phyloP scores from a whole-genome alignment of 306 rosid genomes.

The Prunus mira region DNA sequence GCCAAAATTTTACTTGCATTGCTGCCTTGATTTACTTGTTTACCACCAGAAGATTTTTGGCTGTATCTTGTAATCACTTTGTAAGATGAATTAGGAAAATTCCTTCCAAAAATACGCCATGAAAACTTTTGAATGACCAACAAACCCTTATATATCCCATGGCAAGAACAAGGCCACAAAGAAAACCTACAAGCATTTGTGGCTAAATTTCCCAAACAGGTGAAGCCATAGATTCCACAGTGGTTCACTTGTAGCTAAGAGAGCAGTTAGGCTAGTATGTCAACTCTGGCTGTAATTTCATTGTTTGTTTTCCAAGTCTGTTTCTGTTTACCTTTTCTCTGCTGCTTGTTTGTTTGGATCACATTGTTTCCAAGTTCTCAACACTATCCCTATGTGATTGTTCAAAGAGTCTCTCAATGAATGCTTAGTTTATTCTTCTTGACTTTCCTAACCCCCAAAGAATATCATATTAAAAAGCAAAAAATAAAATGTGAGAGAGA shows the following conservation, averaged over 20 bases:
- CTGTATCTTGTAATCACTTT: too few species aligned
- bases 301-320: constrained; percentile 39
- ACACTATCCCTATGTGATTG: constrained; percentile 34
- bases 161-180: constrained; percentile 11
- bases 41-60: neutral
- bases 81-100: neutral
- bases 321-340: constrained; percentile 53
- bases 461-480: constrained; percentile 1
- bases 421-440: constrained; percentile 15
- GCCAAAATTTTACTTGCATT: too few species aligned
- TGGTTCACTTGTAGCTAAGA: constrained; percentile 49
- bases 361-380: constrained; percentile 34
- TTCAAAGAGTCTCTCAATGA: constrained; percentile 12
- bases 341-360: constrained; percentile 51
- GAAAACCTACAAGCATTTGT: constrained; percentile 30
- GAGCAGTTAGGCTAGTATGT: constrained; percentile 46
- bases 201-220: constrained; percentile 28
- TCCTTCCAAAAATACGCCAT: neutral
- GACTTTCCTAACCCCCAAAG: constrained; percentile 13
- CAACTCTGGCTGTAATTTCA: constrained; percentile 42
- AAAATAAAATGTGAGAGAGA: constrained; percentile 3
- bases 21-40: too few species aligned
- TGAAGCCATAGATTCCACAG: constrained; percentile 34
- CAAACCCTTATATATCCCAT: neutral
- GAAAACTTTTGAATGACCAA: neutral